Conservation (phyloP, 176 grass and related monocot genomes). For the Pharus latifolius region DNA sequence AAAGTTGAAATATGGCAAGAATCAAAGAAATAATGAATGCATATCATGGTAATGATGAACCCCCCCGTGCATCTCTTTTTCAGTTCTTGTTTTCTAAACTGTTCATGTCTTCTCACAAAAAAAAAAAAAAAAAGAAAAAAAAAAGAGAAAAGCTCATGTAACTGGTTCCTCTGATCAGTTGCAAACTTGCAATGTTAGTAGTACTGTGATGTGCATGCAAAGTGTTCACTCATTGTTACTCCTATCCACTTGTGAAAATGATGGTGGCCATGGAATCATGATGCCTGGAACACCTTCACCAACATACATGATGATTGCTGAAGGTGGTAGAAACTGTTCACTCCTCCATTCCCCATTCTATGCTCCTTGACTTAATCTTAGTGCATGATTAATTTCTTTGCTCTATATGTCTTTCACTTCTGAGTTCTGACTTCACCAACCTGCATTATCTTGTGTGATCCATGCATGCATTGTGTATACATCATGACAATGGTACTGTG, state of each 20-base stretch:
- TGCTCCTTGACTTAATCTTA: no score
- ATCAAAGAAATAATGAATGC: not conserved
- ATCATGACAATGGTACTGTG: not conserved
- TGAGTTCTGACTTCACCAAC: not conserved
- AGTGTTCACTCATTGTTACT: no score
- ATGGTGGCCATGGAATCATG: conserved; percentile 12
- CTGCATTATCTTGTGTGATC: not conserved
- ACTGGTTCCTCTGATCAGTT: not conserved
- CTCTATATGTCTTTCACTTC: not conserved
- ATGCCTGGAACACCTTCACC: not conserved
- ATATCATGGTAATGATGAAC: not conserved
- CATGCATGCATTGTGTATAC: no score
- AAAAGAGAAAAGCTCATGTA: no score
- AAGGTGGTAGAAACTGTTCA: not conserved
- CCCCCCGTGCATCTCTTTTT: not conserved
- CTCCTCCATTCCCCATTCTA: not conserved
- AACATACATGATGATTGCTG: not conserved
- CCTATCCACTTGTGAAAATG: not conserved
- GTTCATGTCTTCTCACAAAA: not conserved
- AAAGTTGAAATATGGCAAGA: not conserved
- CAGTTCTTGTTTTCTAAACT: not conserved
- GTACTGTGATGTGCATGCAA: not conserved
- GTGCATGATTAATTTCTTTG: not conserved
- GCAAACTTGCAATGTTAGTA: no score
- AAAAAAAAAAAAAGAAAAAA: no score